Base-by-base conservation (phyloP, 2,329 filamentous ascomycete genomes). In the Lecanoromycetidae sp. region DNA sequence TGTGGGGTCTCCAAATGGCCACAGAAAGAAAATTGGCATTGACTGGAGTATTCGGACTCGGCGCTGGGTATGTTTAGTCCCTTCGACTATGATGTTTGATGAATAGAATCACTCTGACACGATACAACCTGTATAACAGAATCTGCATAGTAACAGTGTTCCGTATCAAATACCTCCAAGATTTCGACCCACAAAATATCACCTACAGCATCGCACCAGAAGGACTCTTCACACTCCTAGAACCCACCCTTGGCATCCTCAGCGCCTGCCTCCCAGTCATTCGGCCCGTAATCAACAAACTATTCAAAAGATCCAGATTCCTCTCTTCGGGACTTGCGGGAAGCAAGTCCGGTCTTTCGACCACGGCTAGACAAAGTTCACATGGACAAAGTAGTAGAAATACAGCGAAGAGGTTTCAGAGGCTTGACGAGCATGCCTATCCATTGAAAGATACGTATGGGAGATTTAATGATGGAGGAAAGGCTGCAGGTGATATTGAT, bases 1-100 rank as follows among this genome's bases (percentile, higher is more conserved):
- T 67, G 40, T 67, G 63, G 64, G 62, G 58, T 10, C 52, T 67
- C 32, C 61, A 63, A 17, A 54, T 66, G 13, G 59, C 62, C 8
- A 49, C 55, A 27, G 59, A 59, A 6, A 63, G 66, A 48, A 60
- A 62, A 19, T 46, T 66, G 27, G 63, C 60, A 5, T 58, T 66
- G 10, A 64, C 63, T 10, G 59, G 59, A 10, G 63, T 65, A 22
- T 67, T 67, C n/a, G 57, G 55, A 2, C 46, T 66, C 15, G 64
- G 64, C 4, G 54, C 61, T 22, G 35, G 64, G 15, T 49, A 36
- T 7, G 47, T 46, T 4, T 10, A 17, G 15, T 5, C 12, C 10
- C 7, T 12, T 2, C 23, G 40, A 22, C 4, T 25, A n/a, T n/a
- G 64, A 64, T 4, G 54, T 62, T 22, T 35, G 64, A n/a, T 49